A percentile compares a stretch with the other conserved stretches of the same genome.
phyloP scores from a whole-genome alignment of 2,329 filamentous ascomycete species.

The Ophiognomonia clavigignenti-juglandacearum region DNA sequence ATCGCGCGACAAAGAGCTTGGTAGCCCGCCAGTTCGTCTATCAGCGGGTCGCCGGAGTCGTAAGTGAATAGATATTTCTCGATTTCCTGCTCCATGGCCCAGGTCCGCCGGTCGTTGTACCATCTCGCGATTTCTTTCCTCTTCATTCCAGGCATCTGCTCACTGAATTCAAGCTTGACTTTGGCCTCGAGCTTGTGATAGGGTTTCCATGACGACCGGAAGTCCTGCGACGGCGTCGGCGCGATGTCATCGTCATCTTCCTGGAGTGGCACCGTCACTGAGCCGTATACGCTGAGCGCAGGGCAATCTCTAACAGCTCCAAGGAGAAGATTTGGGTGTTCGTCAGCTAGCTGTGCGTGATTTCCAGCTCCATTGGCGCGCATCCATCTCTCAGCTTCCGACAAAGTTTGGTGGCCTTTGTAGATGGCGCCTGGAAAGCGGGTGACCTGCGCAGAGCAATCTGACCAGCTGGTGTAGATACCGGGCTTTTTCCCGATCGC shows the following conservation, averaged over 20 bases:
- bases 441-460: neutral
- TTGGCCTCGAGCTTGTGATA: neutral
- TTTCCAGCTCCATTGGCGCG: too few species aligned
- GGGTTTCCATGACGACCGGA: neutral
- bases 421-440: neutral
- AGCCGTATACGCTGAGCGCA: neutral
- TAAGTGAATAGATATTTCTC: neutral
- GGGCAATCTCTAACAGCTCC: neutral
- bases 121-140: neutral
- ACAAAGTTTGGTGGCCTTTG: neutral
- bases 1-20: neutral
- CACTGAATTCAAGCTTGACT: neutral
- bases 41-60: neutral
- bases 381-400: neutral
- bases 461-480: neutral
- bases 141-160: neutral
- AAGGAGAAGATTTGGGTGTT: neutral
- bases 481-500: neutral
- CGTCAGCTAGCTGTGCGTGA: too few species aligned
- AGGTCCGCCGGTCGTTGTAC: neutral
- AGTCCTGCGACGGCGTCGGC: neutral
- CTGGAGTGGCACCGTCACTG: neutral
- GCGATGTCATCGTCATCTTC: neutral
- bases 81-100: neutral
- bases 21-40: too few species aligned